A percentile compares a stretch with the other conserved stretches of the same genome.
Conservation (phyloP, 208 protist species). For the Leishmania braziliensis region DNA sequence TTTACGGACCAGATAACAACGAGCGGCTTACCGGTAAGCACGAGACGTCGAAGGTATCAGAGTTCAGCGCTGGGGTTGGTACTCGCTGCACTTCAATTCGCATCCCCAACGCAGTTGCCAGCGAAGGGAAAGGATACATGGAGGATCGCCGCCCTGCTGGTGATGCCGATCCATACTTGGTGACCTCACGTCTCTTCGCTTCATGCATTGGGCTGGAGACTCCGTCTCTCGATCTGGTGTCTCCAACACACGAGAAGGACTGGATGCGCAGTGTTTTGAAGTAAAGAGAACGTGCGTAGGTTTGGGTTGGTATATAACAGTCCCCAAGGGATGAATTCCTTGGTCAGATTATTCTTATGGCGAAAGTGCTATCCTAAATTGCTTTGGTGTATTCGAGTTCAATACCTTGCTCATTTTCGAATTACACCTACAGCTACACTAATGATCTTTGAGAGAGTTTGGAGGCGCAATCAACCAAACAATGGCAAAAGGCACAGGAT, state of each 20-base stretch:
- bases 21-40: slow-evolving; percentile 84
- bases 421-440: not conserved
- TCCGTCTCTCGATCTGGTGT: slow-evolving; percentile 57
- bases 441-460: not conserved
- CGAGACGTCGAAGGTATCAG: slow-evolving; percentile 80
- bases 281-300: slow-evolving; percentile 17
- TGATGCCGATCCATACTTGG: slow-evolving; percentile 97
- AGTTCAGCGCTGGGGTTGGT: slow-evolving; percentile 83
- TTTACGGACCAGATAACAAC: slow-evolving; percentile 90
- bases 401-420: slow-evolving; percentile 3
- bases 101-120: slow-evolving; percentile 93
- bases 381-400: not conserved
- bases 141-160: slow-evolving; percentile 97
- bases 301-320: not conserved
- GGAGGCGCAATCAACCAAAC: not conserved
- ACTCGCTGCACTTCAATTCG: slow-evolving; percentile 95
- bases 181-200: slow-evolving; percentile 92
- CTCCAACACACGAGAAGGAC: slow-evolving; percentile 54
- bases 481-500: not conserved
- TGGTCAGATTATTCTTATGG: not conserved
- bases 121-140: slow-evolving; percentile 95
- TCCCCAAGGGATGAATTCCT: not conserved
- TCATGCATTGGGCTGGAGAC: slow-evolving; percentile 68
- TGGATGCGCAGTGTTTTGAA: slow-evolving; percentile 72
- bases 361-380: slow-evolving; percentile 4